A percentile compares a stretch with the other conserved stretches of the same genome.
These are phyloP conservation scores for Erigeron canadensis DNA, from an alignment of 129 eudicot genomes.

Conservation along the genomic window DNA sequence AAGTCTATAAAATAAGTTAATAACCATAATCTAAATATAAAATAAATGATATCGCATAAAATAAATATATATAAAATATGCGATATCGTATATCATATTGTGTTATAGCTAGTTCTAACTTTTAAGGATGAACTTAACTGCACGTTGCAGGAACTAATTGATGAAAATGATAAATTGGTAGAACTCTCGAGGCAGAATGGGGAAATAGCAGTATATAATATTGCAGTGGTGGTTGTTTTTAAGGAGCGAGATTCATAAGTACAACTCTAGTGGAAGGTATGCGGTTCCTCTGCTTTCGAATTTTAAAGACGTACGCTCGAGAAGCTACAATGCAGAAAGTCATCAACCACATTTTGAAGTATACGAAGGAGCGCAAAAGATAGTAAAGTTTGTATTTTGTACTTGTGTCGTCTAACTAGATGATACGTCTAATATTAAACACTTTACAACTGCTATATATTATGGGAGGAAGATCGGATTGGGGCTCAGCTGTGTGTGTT, in stretches of 20 bases:
- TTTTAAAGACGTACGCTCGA: conserved; percentile 49
- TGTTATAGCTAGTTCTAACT: too few species aligned
- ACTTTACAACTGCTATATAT: too few species aligned
- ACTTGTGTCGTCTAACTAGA: too few species aligned
- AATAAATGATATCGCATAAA: too few species aligned
- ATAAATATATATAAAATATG: too few species aligned
- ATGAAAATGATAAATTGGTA: conserved; percentile 58
- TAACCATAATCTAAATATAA: too few species aligned
- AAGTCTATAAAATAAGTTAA: too few species aligned
- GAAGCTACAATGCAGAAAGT: conserved; percentile 64
- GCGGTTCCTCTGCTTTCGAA: conserved; percentile 55
- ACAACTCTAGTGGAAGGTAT: conserved; percentile 61
- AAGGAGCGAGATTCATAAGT: conserved; percentile 57
- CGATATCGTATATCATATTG: too few species aligned
- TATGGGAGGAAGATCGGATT: too few species aligned
- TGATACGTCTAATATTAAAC: too few species aligned
- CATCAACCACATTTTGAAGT: conserved; percentile 54
- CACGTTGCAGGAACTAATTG: conserved; percentile 52
- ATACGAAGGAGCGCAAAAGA: conserved; percentile 45
- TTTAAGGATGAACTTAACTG: too few species aligned
- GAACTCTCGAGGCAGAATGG: conserved; percentile 49
- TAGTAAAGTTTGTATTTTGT: conserved; percentile 26
- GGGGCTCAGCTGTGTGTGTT: too few species aligned
- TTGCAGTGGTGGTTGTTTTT: conserved; percentile 48
- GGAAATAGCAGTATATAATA: conserved; percentile 40